Conservation (phyloP, 1,284 basidiomycete genomes). For the Tylopilus orsonianus region DNA sequence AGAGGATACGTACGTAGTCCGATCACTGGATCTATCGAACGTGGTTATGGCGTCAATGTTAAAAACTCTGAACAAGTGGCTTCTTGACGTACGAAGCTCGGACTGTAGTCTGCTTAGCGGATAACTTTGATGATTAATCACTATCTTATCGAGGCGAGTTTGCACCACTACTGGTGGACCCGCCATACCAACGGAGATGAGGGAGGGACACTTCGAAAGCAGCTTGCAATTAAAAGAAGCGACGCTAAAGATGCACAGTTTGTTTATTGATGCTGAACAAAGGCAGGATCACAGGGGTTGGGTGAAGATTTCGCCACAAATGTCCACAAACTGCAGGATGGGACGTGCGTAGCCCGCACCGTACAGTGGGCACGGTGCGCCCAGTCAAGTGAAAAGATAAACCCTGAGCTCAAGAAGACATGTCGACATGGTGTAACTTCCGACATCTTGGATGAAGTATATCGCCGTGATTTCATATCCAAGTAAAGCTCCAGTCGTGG, state of each 20-base stretch:
- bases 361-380: not conserved
- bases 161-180: slow-evolving; percentile 1
- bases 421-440: slow-evolving; percentile 4
- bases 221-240: slow-evolving; percentile 21
- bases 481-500: not conserved
- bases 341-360: slow-evolving; percentile 3
- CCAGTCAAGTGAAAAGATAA: slow-evolving; percentile 1
- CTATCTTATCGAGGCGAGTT: not conserved
- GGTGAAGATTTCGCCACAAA: slow-evolving; percentile 20
- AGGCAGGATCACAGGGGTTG: slow-evolving; percentile 3
- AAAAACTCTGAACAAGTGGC: slow-evolving; percentile 10
- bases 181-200: slow-evolving; percentile 26
- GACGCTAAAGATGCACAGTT: slow-evolving; percentile 9
- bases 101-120: not conserved
- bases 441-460: slow-evolving; percentile 2
- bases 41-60: slow-evolving; percentile 10
- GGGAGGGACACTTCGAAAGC: slow-evolving; percentile 6
- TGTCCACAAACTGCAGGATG: slow-evolving; percentile 1
- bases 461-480: slow-evolving; percentile 8
- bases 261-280: slow-evolving; percentile 8
- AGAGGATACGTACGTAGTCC: not conserved
- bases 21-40: slow-evolving; percentile 3
- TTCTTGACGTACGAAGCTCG: slow-evolving; percentile 1
- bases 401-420: slow-evolving; percentile 16
- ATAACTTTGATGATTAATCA: not conserved